Evolutionary conservation across 257 asterid species (phyloP).

Genomic region (Nicotiana sylvestris): DNA sequence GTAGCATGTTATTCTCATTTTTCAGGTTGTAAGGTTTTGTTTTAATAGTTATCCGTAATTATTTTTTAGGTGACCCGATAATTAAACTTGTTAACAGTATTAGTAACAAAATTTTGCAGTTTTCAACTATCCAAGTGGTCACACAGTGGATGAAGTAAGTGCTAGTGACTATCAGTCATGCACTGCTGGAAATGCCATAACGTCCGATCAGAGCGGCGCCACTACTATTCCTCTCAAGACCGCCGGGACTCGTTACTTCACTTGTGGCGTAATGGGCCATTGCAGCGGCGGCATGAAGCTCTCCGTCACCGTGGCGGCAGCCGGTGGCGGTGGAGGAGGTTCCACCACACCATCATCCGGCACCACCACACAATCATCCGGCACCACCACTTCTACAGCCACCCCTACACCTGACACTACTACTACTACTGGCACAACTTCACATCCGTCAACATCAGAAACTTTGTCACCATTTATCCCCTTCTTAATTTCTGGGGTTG

Average conservation of each 20-base stretch:
- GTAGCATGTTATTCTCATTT: not conserved
- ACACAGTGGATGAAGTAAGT: slow-evolving; percentile 71
- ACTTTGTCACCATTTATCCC: slow-evolving; percentile 1
- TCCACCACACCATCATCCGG: slow-evolving; percentile 19
- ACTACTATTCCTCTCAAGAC: slow-evolving; percentile 55
- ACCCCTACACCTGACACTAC: slow-evolving; percentile 2
- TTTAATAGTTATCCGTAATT: not conserved
- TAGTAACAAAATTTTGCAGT: slow-evolving; percentile 28
- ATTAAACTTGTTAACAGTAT: not conserved
- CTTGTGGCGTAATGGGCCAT: slow-evolving; percentile 58
- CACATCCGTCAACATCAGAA: slow-evolving; percentile 9
- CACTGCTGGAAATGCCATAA: slow-evolving; percentile 50
- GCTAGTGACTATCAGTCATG: slow-evolving; percentile 53
- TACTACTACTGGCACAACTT: slow-evolving; percentile 14
- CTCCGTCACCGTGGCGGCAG: slow-evolving; percentile 32
- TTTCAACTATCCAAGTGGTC: slow-evolving; percentile 69
- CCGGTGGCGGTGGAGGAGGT: slow-evolving; percentile 8
- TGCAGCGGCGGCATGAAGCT: slow-evolving; percentile 73
- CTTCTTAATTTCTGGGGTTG: not conserved
- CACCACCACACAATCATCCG: slow-evolving; percentile 9
- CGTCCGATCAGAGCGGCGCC: slow-evolving; percentile 74
- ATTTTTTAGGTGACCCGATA: not conserved
- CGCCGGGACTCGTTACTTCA: slow-evolving; percentile 56
- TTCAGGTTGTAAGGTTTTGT: not conserved
- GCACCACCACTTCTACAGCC: not conserved